Evolutionary conservation across 139 green algal species (phyloP), one percentile per base, ranked within the genome.

Genomic region (Pedinophyceae sp.): DNA sequence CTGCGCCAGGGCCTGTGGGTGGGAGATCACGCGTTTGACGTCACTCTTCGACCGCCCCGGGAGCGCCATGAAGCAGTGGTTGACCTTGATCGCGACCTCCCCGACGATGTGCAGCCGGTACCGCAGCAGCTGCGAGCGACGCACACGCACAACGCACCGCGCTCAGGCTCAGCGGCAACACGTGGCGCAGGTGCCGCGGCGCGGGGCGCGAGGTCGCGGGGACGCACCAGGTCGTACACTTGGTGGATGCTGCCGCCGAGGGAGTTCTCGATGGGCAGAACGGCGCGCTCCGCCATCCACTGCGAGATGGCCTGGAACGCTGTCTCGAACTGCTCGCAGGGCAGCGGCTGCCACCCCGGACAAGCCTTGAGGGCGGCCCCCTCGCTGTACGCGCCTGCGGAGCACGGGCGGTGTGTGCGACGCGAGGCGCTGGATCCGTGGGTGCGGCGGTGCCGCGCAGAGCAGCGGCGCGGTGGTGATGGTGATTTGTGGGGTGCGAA

Each of bases 371-470:
- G 59, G 0, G 85, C 82, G 1, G 90, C 90, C 39, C 70, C 74
- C 62, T 98, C 89, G 58, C 77, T 93, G 75, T 97, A 98, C 0
- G 90, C 90, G 0, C 90, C 90, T n/a, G n/a, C n/a, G n/a, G n/a
- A n/a, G n/a, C n/a, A n/a, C n/a, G n/a, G n/a, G n/a, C n/a, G n/a
- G n/a, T n/a, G n/a, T n/a, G n/a, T n/a, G n/a, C n/a, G n/a, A n/a
- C n/a, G n/a, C n/a, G n/a, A n/a, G n/a, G n/a, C n/a, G n/a, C n/a
- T n/a, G n/a, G n/a, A n/a, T n/a, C n/a, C n/a, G n/a, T n/a, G n/a
- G n/a, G n/a, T n/a, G n/a, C n/a, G n/a, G n/a, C n/a, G n/a, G n/a
- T n/a, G n/a, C n/a, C n/a, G n/a, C n/a, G n/a, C n/a, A n/a, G n/a
- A n/a, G n/a, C n/a, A n/a, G n/a, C n/a, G n/a, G n/a, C n/a, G n/a